Conservation (phyloP, 495 filamentous ascomycete species). For the Lasiosphaeria hispida region DNA sequence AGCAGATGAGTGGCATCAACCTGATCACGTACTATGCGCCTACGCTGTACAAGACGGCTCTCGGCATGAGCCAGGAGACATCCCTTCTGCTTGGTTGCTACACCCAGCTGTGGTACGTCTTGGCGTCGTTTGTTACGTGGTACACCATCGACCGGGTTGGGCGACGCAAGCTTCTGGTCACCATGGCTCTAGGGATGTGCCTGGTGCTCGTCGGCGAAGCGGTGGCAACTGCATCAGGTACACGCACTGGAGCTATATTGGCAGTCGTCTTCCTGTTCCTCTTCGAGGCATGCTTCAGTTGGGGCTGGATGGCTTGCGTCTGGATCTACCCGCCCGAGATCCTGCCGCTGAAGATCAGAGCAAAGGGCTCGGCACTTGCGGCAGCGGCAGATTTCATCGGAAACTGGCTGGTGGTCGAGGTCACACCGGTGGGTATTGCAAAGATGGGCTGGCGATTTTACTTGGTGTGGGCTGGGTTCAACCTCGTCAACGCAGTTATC, state of each 20-base stretch:
- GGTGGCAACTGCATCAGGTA: slow-evolving; percentile 36
- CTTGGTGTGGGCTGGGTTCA: slow-evolving; percentile 54
- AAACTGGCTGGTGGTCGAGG: slow-evolving; percentile 49
- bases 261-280: slow-evolving; percentile 42
- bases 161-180: slow-evolving; percentile 48
- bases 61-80: slow-evolving; percentile 51
- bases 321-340: slow-evolving; percentile 63
- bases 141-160: slow-evolving; percentile 53
- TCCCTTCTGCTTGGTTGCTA: slow-evolving; percentile 53
- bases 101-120: slow-evolving; percentile 40
- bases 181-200: slow-evolving; percentile 45
- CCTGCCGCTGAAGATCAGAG: slow-evolving; percentile 61
- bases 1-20: slow-evolving; percentile 51
- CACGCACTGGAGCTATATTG: slow-evolving; percentile 33
- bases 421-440: slow-evolving; percentile 46
- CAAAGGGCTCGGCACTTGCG: slow-evolving; percentile 63
- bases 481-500: slow-evolving; percentile 57
- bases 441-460: slow-evolving; percentile 50
- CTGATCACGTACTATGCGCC: slow-evolving; percentile 56
- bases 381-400: slow-evolving; percentile 60
- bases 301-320: slow-evolving; percentile 40
- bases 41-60: slow-evolving; percentile 49
- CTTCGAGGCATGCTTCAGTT: slow-evolving; percentile 43
- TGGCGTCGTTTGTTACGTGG: slow-evolving; percentile 39
- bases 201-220: slow-evolving; percentile 38